Percentiles rank a stretch among this genome's conserved stretches.
Evolutionary conservation across 306 rosid species (phyloP).

Genomic region (Vigna radiata): DNA sequence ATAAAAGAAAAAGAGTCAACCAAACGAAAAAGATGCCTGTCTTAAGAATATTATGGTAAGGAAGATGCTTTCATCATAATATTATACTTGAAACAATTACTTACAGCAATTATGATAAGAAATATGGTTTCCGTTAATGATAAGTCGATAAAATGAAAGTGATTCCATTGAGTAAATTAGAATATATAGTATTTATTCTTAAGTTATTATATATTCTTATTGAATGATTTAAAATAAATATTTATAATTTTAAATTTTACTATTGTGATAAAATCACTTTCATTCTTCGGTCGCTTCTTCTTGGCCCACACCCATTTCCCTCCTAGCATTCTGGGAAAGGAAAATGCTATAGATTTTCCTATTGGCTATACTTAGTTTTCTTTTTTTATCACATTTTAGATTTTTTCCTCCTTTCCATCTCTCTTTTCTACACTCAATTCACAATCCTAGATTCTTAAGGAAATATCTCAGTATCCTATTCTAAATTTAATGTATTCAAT

Average conservation of each 20-base stretch:
- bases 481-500: neutral
- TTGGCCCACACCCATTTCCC: neutral
- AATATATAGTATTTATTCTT: constrained; percentile 1
- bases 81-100: neutral
- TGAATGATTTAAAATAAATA: neutral
- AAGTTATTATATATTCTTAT: neutral
- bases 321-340: neutral
- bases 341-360: too few relatives aligned
- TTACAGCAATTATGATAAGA: too few relatives aligned
- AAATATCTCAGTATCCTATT: neutral
- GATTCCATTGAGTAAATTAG: neutral
- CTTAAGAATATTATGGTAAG: neutral
- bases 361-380: neutral
- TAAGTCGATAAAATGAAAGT: neutral
- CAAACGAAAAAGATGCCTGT: neutral
- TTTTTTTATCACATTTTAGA: neutral
- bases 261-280: neutral
- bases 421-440: neutral
- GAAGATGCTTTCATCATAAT: neutral
- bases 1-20: neutral
- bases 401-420: neutral
- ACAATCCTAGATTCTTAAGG: neutral
- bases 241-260: neutral
- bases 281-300: neutral
- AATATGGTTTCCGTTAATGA: neutral